Base-by-base conservation (phyloP, 257 asterid genomes). In the Capsicum rhomboideum region DNA sequence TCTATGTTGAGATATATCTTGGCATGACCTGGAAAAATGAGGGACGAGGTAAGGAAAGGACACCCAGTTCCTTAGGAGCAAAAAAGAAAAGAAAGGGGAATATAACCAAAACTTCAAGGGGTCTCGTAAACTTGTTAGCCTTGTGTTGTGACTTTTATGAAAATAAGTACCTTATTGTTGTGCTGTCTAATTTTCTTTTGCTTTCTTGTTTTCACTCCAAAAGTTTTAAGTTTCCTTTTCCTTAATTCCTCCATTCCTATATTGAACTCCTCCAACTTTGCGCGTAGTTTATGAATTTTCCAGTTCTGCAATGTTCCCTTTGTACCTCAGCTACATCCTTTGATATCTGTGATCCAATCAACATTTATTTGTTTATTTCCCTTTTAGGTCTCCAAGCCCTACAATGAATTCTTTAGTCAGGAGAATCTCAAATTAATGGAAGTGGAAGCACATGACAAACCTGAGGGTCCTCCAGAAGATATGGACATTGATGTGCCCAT, bases 311-410 rank as follows among this genome's bases (percentile, higher is more conserved):
- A n/a, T 34, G 50, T 79, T 34, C 68, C 21, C n/a, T 18, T n/a
- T 13, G 31, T 12, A 49, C 40, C 74, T 37, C 37, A 56, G 37
- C 26, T 9, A n/a, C 9, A n/a, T n/a, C 34, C 23, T 53, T 37
- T 54, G 34, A 34, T 31, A 37, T 80, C 21, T 7, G 13, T 21
- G 14, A 31, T 26, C 2, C 55, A 80, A 34, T 56, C 12, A 79
- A 71, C 46, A 37, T 59, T 58, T 28, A 29, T 49, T 78, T 13
- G 58, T 40, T 61, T 78, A 83, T 34, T 34, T 31, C 50, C 56
- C 53, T 53, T 4, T 28, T 31, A 95, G 99, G 98, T 95, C 53
- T 88, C 97, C 28, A 93, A 94, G 90, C 99, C 99, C n/a, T 95
- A 92, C 82, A 26, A 79, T 0, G 89, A 94, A 55, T 93, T 89